Percentiles rank a stretch among this genome's conserved stretches.
These are phyloP conservation scores for Musa itinerans DNA, from an alignment of 176 grass and related monocot genomes.

Conservation along the genomic window DNA sequence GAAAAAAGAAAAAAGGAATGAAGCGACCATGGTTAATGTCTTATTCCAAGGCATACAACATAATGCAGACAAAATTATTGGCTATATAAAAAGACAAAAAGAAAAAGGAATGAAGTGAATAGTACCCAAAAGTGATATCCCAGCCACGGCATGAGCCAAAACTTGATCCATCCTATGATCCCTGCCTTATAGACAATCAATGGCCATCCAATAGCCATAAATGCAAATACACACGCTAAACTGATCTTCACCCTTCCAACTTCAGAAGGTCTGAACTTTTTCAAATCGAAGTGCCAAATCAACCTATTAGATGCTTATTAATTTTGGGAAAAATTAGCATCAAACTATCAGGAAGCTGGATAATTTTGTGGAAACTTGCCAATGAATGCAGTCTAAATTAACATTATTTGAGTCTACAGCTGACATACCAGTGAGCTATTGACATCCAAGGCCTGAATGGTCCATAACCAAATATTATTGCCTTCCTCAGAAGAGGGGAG, in stretches of 20 bases:
- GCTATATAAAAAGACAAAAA: background rate
- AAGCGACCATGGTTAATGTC: background rate
- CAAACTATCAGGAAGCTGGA: background rate
- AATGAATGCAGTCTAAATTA: background rate
- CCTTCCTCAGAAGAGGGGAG: constrained; percentile 51
- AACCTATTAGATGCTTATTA: constrained; percentile 49
- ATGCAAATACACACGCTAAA: constrained; percentile 77
- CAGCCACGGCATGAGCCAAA: constrained; percentile 97
- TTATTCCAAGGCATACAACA: background rate
- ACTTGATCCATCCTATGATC: constrained; percentile 80
- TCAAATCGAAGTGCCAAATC: constrained; percentile 76
- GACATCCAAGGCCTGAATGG: constrained; percentile 98
- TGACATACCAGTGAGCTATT: constrained; percentile 78
- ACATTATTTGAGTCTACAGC: background rate
- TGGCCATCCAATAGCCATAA: constrained; percentile 96
- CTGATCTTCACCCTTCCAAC: constrained; percentile 90
- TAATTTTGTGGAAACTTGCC: background rate
- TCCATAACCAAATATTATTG: constrained; percentile 86
- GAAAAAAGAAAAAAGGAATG: constrained; percentile 6
- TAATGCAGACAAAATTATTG: constrained; percentile 1
- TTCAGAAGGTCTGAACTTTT: constrained; percentile 80
- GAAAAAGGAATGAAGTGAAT: constrained; percentile 12
- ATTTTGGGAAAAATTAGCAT: constrained; percentile 23
- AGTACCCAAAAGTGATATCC: constrained; percentile 98
- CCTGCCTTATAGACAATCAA: constrained; percentile 82